Evolutionary conservation across 208 protist species (phyloP).

Genomic region (Leishmania braziliensis): DNA sequence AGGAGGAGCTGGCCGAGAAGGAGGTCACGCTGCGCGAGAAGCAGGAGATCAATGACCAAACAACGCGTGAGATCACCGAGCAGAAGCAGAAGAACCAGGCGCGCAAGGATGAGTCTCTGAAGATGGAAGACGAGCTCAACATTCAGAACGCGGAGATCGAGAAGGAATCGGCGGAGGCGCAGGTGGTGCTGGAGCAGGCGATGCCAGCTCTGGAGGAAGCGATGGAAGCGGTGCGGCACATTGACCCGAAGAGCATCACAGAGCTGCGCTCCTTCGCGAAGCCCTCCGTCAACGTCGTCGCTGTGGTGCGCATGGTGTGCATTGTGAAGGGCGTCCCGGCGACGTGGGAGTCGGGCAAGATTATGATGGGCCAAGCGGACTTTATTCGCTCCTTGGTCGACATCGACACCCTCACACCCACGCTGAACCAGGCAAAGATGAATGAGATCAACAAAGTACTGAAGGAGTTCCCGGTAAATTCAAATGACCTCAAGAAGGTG

Average conservation of each 20-base stretch:
- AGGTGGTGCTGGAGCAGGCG: conserved; percentile 95
- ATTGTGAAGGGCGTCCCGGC: conserved; percentile 89
- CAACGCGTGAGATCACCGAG: conserved; percentile 92
- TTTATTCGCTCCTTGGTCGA: conserved; percentile 92
- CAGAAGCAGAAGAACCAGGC: conserved; percentile 90
- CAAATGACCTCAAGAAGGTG: conserved; percentile 90
- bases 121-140: conserved; percentile 92
- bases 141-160: conserved; percentile 92
- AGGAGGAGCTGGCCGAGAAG: conserved; percentile 94
- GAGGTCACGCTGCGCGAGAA: conserved; percentile 95
- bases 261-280: conserved; percentile 98
- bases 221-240: conserved; percentile 95
- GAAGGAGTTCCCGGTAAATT: conserved; percentile 92
- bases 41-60: conserved; percentile 92
- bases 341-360: conserved; percentile 92
- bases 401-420: conserved; percentile 86
- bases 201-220: conserved; percentile 96
- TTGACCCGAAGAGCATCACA: conserved; percentile 96
- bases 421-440: conserved; percentile 94
- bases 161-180: conserved; percentile 92
- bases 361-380: conserved; percentile 92
- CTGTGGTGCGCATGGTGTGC: conserved; percentile 96
- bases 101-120: conserved; percentile 88
- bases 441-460: conserved; percentile 95
- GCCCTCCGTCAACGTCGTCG: conserved; percentile 93